A percentile compares a stretch with the other conserved stretches of the same genome.
phyloP scores from a whole-genome alignment of 163 green algal genomes.

The Coccomyxa subellipsoidea region DNA sequence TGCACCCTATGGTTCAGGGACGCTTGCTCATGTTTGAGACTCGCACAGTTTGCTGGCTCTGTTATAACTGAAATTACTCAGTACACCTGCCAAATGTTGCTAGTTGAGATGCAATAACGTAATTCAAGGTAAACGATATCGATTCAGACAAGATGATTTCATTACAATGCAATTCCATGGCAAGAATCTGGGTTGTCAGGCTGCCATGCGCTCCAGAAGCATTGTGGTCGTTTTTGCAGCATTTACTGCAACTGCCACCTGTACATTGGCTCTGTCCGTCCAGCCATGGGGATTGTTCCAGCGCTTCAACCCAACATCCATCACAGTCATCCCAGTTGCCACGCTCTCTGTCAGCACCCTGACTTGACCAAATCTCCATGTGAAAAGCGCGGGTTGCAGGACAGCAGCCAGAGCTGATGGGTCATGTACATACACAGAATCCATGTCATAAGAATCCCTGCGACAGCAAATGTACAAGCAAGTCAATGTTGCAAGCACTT shows the following conservation, averaged over 20 bases:
- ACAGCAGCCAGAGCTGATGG: constrained; percentile 66
- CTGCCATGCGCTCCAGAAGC: constrained; percentile 10
- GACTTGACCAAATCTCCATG: constrained; percentile 54
- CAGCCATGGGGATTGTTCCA: constrained; percentile 61
- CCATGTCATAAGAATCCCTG: constrained; percentile 51
- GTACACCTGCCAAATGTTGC: no score
- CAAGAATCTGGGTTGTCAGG: background rate
- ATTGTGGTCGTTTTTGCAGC: background rate
- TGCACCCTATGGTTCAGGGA: no score
- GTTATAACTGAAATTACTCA: no score
- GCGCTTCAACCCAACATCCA: constrained; percentile 50
- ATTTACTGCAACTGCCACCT: constrained; percentile 55
- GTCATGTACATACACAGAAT: constrained; percentile 73
- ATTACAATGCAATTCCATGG: background rate
- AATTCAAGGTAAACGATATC: background rate
- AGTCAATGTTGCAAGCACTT: no score
- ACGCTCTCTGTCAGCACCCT: constrained; percentile 67
- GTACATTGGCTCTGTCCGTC: constrained; percentile 37
- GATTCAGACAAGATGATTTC: background rate
- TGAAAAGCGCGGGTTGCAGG: constrained; percentile 64
- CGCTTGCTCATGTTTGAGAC: no score
- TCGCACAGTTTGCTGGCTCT: no score
- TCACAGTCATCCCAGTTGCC: constrained; percentile 60
- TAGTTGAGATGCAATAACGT: background rate
- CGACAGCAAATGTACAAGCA: no score